A percentile compares a stretch with the other conserved stretches of the same genome.
These are phyloP conservation scores for Solanum corneliomulleri DNA, from an alignment of 257 asterid genomes.

Conservation along the genomic window DNA sequence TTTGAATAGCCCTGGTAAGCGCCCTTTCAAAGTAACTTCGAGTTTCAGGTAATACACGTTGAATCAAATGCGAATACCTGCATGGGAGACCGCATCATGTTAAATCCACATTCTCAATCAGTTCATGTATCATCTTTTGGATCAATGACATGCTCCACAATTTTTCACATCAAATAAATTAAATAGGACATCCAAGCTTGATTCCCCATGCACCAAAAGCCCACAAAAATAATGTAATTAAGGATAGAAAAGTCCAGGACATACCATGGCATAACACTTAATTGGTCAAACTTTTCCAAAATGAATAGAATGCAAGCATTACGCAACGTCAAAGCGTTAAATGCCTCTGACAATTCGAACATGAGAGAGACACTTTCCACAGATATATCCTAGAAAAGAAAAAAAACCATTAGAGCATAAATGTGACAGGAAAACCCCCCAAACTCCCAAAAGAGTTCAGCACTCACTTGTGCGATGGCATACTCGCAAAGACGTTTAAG, in stretches of 20 bases:
- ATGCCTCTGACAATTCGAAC: constrained; percentile 94
- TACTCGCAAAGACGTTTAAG: constrained; percentile 90
- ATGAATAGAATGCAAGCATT: constrained; percentile 71
- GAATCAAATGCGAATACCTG: constrained; percentile 71
- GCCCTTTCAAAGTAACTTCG: constrained; percentile 62
- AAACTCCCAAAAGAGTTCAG: not conserved
- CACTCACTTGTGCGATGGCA: constrained; percentile 77
- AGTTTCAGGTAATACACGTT: constrained; percentile 68
- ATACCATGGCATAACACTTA: constrained; percentile 59
- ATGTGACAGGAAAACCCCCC: not conserved
- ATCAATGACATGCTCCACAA: not conserved
- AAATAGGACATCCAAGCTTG: not conserved
- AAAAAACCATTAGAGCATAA: constrained; percentile 8
- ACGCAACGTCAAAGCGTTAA: constrained; percentile 66
- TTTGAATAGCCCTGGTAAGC: constrained; percentile 42
- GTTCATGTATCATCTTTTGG: not conserved
- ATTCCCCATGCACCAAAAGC: not conserved
- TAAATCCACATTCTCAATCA: not conserved
- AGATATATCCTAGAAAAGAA: constrained; percentile 55
- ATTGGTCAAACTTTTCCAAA: constrained; percentile 64
- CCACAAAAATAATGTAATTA: not conserved
- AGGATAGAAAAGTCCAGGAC: not conserved
- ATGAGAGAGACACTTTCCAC: constrained; percentile 73
- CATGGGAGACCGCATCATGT: not conserved
- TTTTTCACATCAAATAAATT: not conserved